Evolutionary conservation across 2,329 filamentous ascomycete species (phyloP).

Genomic region (Colletotrichum horii): DNA sequence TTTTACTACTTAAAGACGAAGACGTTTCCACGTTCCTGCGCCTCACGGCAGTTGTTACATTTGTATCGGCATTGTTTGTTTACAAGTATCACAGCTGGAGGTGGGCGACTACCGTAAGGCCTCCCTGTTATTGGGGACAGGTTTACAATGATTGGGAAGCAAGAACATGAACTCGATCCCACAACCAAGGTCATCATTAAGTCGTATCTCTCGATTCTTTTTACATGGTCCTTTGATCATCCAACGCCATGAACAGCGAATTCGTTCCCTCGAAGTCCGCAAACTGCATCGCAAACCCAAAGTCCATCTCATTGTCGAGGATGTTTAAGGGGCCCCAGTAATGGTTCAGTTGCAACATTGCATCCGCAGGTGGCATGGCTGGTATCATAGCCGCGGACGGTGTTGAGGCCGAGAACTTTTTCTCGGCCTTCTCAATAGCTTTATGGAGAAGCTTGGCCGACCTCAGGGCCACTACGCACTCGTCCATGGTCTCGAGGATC

Average conservation of each 20-base stretch:
- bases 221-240: conserved; percentile 4
- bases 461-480: conserved; percentile 29
- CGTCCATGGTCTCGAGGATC: conserved; percentile 29
- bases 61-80: neutral
- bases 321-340: conserved; percentile 30
- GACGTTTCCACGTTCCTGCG: neutral
- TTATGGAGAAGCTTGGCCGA: conserved; percentile 29
- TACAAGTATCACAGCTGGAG: neutral
- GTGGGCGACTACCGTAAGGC: neutral
- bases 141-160: neutral
- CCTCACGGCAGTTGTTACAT: neutral
- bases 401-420: conserved; percentile 9
- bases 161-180: neutral
- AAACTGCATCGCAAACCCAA: conserved; percentile 25
- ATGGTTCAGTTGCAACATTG: conserved; percentile 24
- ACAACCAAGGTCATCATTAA: neutral
- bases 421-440: conserved; percentile 26
- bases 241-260: conserved; percentile 5
- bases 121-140: neutral
- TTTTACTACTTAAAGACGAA: neutral
- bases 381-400: neutral
- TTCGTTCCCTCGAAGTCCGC: conserved; percentile 22
- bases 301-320: conserved; percentile 28
- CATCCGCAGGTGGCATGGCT: conserved; percentile 15
- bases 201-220: neutral